Evolutionary conservation across 108 stramenopile genomes (phyloP), one percentile per base, ranked within the genome.

Genomic region (Seminavis robusta): DNA sequence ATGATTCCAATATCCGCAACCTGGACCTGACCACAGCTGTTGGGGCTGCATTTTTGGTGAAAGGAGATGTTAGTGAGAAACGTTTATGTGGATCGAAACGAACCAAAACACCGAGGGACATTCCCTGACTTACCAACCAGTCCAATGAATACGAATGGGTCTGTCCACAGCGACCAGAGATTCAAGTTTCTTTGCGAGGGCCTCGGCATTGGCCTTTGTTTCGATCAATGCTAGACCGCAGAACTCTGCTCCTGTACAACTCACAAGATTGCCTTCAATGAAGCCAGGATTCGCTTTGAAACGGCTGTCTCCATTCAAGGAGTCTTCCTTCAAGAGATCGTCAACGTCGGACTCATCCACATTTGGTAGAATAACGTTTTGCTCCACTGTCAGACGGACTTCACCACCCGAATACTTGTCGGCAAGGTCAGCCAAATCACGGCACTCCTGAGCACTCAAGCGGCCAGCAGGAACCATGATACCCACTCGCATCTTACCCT

Each of bases 171-270:
- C 71, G 0, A 95, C 88, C 25, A 87, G 58, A 17, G 57, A 59
- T 45, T 97, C 94, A 25, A 97, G 76, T 59, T 87, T 83, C 51
- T 63, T 76, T 15, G 61, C 74, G 17, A 92, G 38, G 3, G 59
- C 55, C 31, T 92, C 86, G 20, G 94, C 95, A 56, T 80, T 45
- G 31, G 54, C 40, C 65, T 97, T 97, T 19, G 96, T 97, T 68
- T 95, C 95, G 36, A 95, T 80, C 27, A 97, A 52, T 0, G 88
- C 96, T 24, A 97, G 59, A 16, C 85, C 78, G 58, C 96, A 97
- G 67, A 94, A 97, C 58, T 95, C 83, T 5, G 96, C 92, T 3
- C 96, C 96, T n/a, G 96, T 95, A 44, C 96, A 97, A 38, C 88
- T 84, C 9, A 97, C 94, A 40, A 77, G 53, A 51, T 89, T 79